phyloP scores from a whole-genome alignment of 2,329 filamentous ascomycete species.

The Sodiomyces alkalinus region DNA sequence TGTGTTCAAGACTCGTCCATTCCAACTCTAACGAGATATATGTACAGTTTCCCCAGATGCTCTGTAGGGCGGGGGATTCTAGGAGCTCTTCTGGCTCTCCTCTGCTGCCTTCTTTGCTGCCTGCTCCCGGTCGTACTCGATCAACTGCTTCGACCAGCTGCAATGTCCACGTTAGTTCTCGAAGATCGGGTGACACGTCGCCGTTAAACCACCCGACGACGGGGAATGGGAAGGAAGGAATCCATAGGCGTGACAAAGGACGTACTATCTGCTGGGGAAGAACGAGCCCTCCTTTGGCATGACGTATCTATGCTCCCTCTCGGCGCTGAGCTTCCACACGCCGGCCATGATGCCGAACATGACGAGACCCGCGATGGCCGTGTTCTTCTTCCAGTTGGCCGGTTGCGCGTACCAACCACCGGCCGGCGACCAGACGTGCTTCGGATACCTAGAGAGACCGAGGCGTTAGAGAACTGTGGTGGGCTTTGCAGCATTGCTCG shows the following conservation, averaged over 20 bases:
- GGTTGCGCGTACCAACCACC: conserved; percentile 97
- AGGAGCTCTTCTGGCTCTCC: conserved; percentile 11
- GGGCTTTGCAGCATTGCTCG: conserved; percentile 2
- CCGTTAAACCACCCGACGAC: too few species aligned
- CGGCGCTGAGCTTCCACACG: conserved; percentile 58
- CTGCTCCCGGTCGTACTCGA: conserved; percentile 28
- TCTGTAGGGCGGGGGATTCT: not conserved
- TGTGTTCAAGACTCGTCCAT: too few species aligned
- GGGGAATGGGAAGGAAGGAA: too few species aligned
- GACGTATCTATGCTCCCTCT: conserved; percentile 55
- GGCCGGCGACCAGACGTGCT: conserved; percentile 97
- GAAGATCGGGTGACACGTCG: not conserved
- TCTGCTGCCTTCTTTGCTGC: conserved; percentile 16
- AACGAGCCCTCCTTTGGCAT: conserved; percentile 67
- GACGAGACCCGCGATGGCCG: conserved; percentile 54
- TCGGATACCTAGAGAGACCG: conserved; percentile 58
- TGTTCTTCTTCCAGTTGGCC: conserved; percentile 90
- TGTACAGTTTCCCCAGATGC: not conserved
- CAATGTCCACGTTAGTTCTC: conserved; percentile 9
- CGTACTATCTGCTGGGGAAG: conserved; percentile 74
- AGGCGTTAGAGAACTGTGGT: conserved; percentile 10
- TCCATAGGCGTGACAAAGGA: conserved; percentile 14
- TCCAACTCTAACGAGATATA: too few species aligned
- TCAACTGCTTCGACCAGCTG: conserved; percentile 31
- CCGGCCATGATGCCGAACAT: conserved; percentile 53